Evolutionary conservation across 805 yeast species (phyloP).

Genomic region (Suhomyces sp.): DNA sequence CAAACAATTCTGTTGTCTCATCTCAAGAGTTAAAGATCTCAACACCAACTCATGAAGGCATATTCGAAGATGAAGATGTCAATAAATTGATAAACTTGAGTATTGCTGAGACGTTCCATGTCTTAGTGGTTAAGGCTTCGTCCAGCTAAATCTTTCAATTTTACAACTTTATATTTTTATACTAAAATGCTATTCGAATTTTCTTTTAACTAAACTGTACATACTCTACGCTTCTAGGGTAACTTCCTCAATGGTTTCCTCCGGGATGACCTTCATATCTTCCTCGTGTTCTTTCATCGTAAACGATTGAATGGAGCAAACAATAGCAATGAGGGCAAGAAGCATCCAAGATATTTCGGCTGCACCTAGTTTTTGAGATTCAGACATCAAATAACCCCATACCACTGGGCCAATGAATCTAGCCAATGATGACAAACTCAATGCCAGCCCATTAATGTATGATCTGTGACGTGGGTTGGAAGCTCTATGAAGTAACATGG

Average conservation of each 20-base stretch:
- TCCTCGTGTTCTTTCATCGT: conserved; percentile 25
- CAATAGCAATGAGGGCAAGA: conserved; percentile 21
- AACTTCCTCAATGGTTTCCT: background rate
- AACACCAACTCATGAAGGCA: conserved; percentile 6
- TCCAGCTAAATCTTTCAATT: background rate
- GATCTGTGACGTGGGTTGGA: conserved; percentile 55
- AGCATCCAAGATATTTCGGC: conserved; percentile 33
- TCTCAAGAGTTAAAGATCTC: background rate
- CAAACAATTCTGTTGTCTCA: conserved; percentile 14
- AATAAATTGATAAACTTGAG: conserved; percentile 20
- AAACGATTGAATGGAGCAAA: conserved; percentile 19
- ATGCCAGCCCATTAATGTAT: conserved; percentile 55
- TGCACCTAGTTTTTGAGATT: conserved; percentile 20
- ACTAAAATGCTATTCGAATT: background rate
- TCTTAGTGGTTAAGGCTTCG: conserved; percentile 17
- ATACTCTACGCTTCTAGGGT: background rate
- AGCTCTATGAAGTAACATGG: conserved; percentile 53
- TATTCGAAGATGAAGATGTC: conserved; percentile 21
- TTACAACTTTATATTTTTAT: too few species aligned
- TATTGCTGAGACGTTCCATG: conserved; percentile 22
- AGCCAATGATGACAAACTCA: conserved; percentile 52
- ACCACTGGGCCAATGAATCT: conserved; percentile 54
- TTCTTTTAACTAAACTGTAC: background rate
- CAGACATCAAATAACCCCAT: conserved; percentile 48
- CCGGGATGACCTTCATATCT: conserved; percentile 9